Evolutionary conservation across 148 eudicot genomes (phyloP), one percentile per base, ranked within the genome.

Genomic region (Vaccinium myrtillus): DNA sequence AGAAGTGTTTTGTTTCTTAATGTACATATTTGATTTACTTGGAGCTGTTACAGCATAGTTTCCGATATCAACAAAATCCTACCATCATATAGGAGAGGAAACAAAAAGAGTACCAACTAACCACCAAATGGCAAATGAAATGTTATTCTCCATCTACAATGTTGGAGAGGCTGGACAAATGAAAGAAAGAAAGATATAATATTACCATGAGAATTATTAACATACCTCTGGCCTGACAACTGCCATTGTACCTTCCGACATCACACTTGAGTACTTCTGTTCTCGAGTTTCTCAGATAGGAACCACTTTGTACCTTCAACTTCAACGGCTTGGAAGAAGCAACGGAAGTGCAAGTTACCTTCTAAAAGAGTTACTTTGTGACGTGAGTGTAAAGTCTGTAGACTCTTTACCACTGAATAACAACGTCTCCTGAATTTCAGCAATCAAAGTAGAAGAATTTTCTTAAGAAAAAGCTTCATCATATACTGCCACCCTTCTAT

Each of bases 141-240:
- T 32, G 18, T 18, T 39, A 23, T 15, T 79, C 67, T 39, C 50
- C 3, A 53, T 51, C 4, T 36, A 15, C 2, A 75, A 3, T 48
- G 27, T 63, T 65, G 13, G 5, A 65, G 15, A n/a, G 32, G 10
- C 9, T 3, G 71, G 46, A 43, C 46, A 43, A 2, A 53, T 53
- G 14, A 11, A 13, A 53, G 55, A 53, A 53, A 53, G 13, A 9
- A 53, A 9, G 2, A 53, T 11, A 53, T 53, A 51, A 55, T 58
- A 67, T 53, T 11, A 53, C 55, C 55, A 10, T 11, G 14, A 53
- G 55, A 53, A 43, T 43, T 43, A 43, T 5, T 5, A 51, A 54
- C 91, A 84, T 88, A 91, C 95, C 95, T 93, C 95, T 63, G 89
- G 88, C 84, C 91, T 93, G 70, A 91, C 92, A 79, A 93, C 86